phyloP scores from a whole-genome alignment of 1,284 basidiomycete genomes.

The Cystobasidium pallidum region DNA sequence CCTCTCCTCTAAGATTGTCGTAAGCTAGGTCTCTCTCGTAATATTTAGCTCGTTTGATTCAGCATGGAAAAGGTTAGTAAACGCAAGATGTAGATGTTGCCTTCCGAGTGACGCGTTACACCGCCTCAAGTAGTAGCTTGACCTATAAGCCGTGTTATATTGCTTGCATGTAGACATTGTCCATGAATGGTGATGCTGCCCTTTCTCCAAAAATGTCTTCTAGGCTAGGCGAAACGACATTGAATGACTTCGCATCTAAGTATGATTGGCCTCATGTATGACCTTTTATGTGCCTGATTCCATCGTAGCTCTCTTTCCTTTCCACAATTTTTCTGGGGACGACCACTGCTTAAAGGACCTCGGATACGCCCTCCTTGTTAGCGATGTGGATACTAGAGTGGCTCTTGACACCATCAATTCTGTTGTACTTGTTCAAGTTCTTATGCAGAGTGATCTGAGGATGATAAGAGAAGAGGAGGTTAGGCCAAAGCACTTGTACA shows the following conservation, averaged over 20 bases:
- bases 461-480: too few species aligned
- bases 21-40: too few species aligned
- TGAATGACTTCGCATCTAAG: background rate
- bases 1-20: background rate
- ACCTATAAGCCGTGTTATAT: background rate
- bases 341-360: slow-evolving; percentile 22
- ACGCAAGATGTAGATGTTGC: too few species aligned
- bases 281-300: slow-evolving; percentile 2
- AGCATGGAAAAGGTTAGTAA: too few species aligned
- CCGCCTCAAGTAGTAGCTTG: too few species aligned
- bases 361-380: slow-evolving; percentile 35
- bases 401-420: slow-evolving; percentile 61
- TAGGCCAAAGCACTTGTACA: slow-evolving; percentile 18
- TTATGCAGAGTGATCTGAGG: slow-evolving; percentile 89
- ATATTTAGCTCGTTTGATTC: too few species aligned
- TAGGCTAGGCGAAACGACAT: too few species aligned
- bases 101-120: too few species aligned
- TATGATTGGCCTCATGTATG: background rate
- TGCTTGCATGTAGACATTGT: background rate
- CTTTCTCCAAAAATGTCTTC: too few species aligned
- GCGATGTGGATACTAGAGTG: slow-evolving; percentile 51
- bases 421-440: slow-evolving; percentile 92
- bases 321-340: background rate
- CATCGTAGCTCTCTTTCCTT: background rate
- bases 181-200: too few species aligned